phyloP scores from a whole-genome alignment of 495 filamentous ascomycete species.

The Articulospora tetracladia region DNA sequence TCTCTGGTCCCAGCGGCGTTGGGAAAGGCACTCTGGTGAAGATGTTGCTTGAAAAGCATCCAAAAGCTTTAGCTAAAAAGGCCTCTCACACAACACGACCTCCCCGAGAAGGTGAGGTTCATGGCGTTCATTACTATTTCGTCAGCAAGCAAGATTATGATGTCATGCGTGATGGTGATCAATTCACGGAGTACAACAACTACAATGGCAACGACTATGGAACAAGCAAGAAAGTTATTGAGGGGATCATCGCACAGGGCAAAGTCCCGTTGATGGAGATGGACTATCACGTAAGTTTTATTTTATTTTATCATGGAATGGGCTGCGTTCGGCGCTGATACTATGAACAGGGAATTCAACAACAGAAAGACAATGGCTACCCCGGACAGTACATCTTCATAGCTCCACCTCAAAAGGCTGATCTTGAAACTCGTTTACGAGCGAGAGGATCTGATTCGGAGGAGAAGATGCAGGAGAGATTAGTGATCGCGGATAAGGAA shows the following conservation, averaged over 20 bases:
- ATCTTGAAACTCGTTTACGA: slow-evolving; percentile 43
- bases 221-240: slow-evolving; percentile 40
- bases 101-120: slow-evolving; percentile 39
- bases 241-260: slow-evolving; percentile 40
- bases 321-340: not conserved
- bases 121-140: slow-evolving; percentile 38
- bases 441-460: slow-evolving; percentile 55
- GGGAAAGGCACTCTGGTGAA: slow-evolving; percentile 36
- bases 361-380: slow-evolving; percentile 66
- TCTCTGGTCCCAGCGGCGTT: slow-evolving; percentile 38
- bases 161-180: slow-evolving; percentile 47
- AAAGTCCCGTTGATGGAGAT: slow-evolving; percentile 56
- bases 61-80: slow-evolving; percentile 37
- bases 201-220: slow-evolving; percentile 39
- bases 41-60: slow-evolving; percentile 37
- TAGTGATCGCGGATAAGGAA: slow-evolving; percentile 62
- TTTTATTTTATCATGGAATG: no score
- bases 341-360: slow-evolving; percentile 56
- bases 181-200: slow-evolving; percentile 44
- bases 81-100: slow-evolving; percentile 39
- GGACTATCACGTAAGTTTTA: slow-evolving; percentile 34
- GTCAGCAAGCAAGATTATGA: slow-evolving; percentile 43
- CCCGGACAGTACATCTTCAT: slow-evolving; percentile 72
- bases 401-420: slow-evolving; percentile 58
- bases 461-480: slow-evolving; percentile 54